These are phyloP conservation scores for Solanum sejunctum DNA, from an alignment of 257 asterid genomes.

Conservation along the genomic window DNA sequence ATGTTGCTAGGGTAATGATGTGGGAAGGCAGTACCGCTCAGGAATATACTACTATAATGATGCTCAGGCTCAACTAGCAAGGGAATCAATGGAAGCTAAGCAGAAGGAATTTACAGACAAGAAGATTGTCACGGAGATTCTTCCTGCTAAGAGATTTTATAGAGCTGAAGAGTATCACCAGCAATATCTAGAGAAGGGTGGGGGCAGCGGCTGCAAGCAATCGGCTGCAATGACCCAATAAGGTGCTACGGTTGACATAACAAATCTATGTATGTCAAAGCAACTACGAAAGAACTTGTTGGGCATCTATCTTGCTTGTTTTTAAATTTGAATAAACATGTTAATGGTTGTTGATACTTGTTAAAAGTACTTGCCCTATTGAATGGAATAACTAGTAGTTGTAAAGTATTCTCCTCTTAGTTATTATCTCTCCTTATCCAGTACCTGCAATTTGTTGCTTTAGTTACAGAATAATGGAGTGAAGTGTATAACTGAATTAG, in stretches of 20 bases:
- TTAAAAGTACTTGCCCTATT: neutral
- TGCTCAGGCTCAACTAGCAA: slow-evolving; percentile 75
- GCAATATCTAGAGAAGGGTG: slow-evolving; percentile 91
- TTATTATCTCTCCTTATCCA: neutral
- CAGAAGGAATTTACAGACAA: slow-evolving; percentile 44
- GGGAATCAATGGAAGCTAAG: slow-evolving; percentile 59
- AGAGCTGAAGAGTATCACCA: slow-evolving; percentile 96
- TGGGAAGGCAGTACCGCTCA: slow-evolving; percentile 86
- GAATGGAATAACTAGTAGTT: neutral
- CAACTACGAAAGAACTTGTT: neutral
- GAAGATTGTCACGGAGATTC: slow-evolving; percentile 64
- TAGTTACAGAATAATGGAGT: neutral
- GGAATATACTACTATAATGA: slow-evolving; percentile 84
- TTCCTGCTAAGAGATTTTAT: slow-evolving; percentile 92
- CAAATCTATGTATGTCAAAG: neutral
- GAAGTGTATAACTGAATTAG: neutral
- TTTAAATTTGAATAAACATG: neutral
- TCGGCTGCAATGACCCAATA: slow-evolving; percentile 82
- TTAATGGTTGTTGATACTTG: neutral
- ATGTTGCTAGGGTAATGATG: slow-evolving; percentile 69
- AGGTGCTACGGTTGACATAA: slow-evolving; percentile 65
- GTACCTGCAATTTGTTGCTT: neutral
- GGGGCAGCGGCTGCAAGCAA: slow-evolving; percentile 66
- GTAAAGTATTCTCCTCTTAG: neutral
- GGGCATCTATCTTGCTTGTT: neutral